These are phyloP conservation scores for Xylaria longipes DNA, from an alignment of 495 filamentous ascomycete genomes.

Conservation along the genomic window DNA sequence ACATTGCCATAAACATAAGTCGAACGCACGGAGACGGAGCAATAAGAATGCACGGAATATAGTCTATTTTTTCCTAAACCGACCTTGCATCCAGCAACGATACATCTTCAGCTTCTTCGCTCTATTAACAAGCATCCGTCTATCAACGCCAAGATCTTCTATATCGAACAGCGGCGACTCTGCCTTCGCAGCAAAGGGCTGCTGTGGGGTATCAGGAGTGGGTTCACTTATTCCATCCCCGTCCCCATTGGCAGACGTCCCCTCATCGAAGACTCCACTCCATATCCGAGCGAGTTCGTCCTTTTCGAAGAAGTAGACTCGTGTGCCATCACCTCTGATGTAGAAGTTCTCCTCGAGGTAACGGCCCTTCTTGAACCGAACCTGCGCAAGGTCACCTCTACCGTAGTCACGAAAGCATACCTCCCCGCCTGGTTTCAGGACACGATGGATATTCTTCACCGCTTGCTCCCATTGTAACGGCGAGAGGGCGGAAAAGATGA, in stretches of 20 bases:
- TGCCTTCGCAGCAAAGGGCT: background rate
- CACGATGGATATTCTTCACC: conserved; percentile 76
- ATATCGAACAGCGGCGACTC: conserved; percentile 64
- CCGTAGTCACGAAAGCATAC: conserved; percentile 97
- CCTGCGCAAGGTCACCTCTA: conserved; percentile 92
- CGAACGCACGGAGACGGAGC: background rate
- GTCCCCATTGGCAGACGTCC: conserved; percentile 29
- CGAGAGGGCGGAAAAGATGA: conserved; percentile 92
- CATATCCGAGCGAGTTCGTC: conserved; percentile 83
- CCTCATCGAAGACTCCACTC: conserved; percentile 48
- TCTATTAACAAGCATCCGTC: conserved; percentile 89
- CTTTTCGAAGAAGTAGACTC: conserved; percentile 95
- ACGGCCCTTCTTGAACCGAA: conserved; percentile 91
- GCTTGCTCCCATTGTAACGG: conserved; percentile 85
- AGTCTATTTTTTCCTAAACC: conserved; percentile 74
- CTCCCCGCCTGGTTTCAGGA: conserved; percentile 87
- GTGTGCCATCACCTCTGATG: conserved; percentile 90
- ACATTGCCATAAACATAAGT: background rate
- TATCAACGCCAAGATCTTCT: conserved; percentile 78
- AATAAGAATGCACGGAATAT: background rate
- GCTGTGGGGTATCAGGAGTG: conserved; percentile 16
- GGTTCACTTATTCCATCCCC: conserved; percentile 25
- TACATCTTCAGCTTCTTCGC: conserved; percentile 95
- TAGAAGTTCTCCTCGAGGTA: conserved; percentile 97
- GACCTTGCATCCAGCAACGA: conserved; percentile 94